Evolutionary conservation across 2,329 filamentous ascomycete species (phyloP).

Genomic region (Phaeoacremonium minimum): DNA sequence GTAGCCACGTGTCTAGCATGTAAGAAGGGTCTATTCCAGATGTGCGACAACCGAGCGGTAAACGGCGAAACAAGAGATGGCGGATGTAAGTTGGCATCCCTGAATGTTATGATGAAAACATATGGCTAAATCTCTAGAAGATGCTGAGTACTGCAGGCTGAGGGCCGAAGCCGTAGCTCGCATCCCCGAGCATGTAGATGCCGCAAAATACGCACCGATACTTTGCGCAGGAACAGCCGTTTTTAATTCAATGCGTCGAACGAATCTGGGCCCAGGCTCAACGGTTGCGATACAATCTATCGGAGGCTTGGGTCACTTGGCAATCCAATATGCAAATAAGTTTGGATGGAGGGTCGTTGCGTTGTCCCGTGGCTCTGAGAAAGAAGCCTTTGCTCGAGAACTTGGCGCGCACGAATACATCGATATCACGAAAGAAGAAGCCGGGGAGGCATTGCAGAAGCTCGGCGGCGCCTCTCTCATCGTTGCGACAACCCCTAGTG

Average conservation of each 20-base stretch:
- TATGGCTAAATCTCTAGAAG: constrained; percentile 5
- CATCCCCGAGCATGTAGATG: constrained; percentile 37
- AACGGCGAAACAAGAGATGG: constrained; percentile 52
- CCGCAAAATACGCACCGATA: constrained; percentile 38
- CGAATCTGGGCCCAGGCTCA: constrained; percentile 25
- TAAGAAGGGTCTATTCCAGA: constrained; percentile 48
- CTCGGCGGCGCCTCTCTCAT: constrained; percentile 60
- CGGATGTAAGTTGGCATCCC: constrained; percentile 34
- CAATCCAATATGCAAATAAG: constrained; percentile 59
- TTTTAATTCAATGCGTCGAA: constrained; percentile 33
- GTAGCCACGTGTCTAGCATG: constrained; percentile 44
- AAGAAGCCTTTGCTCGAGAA: constrained; percentile 47
- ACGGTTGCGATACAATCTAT: constrained; percentile 49
- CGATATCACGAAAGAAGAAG: constrained; percentile 30
- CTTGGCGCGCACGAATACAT: constrained; percentile 55
- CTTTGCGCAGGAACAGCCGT: constrained; percentile 47
- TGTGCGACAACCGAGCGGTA: constrained; percentile 52
- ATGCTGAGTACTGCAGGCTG: constrained; percentile 50
- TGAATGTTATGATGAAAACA: neutral
- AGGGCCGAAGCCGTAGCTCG: constrained; percentile 50
- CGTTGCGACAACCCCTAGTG: constrained; percentile 59
- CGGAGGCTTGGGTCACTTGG: constrained; percentile 62
- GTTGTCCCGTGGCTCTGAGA: constrained; percentile 38
- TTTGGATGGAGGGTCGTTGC: constrained; percentile 62
- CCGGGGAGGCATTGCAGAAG: constrained; percentile 28